phyloP scores from a whole-genome alignment of 495 filamentous ascomycete genomes.

The Xylaria bambusicola region DNA sequence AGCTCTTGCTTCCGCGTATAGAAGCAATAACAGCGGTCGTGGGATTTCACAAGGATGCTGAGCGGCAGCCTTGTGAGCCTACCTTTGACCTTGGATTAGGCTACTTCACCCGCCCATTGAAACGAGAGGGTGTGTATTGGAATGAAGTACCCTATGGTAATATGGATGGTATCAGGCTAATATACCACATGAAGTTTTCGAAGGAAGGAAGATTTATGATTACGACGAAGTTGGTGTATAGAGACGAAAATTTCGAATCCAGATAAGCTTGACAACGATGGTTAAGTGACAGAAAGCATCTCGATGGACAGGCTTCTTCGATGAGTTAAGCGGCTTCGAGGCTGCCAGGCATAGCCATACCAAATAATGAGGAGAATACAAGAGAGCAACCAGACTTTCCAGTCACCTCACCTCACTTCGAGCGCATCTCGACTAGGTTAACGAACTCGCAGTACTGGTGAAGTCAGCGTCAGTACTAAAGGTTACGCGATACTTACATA shows the following conservation, averaged over 20 bases:
- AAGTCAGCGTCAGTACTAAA: too few relatives aligned
- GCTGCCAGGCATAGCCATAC: conserved; percentile 6
- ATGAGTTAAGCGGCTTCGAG: conserved; percentile 3
- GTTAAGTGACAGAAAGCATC: too few relatives aligned
- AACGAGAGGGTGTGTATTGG: background rate
- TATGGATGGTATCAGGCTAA: background rate
- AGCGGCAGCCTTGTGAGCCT: background rate
- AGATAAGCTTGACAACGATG: too few relatives aligned
- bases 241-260: too few relatives aligned
- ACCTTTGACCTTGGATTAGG: conserved; percentile 12
- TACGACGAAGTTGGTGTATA: background rate
- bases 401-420: too few relatives aligned
- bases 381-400: background rate
- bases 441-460: too few relatives aligned
- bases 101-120: background rate
- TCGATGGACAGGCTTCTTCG: background rate
- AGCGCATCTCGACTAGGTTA: too few relatives aligned
- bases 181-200: background rate
- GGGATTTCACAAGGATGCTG: background rate
- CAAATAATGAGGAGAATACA: conserved; percentile 2
- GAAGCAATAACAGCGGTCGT: background rate
- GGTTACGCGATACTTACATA: too few relatives aligned
- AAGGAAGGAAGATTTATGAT: background rate
- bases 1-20: background rate
- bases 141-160: background rate